A percentile compares a stretch with the other conserved stretches of the same genome.
Conservation (phyloP, 73 alveolate genomes). For the Symbiodinium natans region DNA sequence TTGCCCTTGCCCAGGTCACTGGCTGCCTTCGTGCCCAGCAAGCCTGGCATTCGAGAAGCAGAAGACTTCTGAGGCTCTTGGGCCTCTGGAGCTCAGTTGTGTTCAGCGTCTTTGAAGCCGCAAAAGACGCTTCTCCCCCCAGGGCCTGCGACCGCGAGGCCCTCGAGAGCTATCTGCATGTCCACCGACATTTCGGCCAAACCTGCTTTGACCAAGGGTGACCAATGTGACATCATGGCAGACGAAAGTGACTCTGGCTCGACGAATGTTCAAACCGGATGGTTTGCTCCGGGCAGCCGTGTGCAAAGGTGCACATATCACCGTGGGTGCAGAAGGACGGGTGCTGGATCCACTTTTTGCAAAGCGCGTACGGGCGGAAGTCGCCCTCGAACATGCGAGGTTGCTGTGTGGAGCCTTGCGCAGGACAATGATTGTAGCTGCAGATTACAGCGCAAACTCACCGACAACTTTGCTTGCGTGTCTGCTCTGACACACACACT, state of each 20-base stretch:
- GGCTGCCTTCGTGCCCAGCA: background rate
- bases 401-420: conserved; percentile 7
- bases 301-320: conserved; percentile 66
- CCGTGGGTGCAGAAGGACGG: conserved; percentile 35
- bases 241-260: background rate
- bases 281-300: conserved; percentile 38
- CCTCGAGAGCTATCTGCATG: background rate
- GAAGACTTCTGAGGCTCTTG: no score
- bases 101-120: no score
- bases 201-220: conserved; percentile 26
- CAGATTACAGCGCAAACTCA: background rate
- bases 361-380: conserved; percentile 9
- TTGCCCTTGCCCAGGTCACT: background rate
- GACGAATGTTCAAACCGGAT: no score
- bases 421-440: background rate
- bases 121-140: background rate
- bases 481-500: no score
- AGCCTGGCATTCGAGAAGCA: no score
- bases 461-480: background rate
- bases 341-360: conserved; percentile 86
- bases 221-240: no score
- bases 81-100: no score
- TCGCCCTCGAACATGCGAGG: conserved; percentile 35
- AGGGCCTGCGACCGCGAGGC: conserved; percentile 3
- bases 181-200: conserved; percentile 24